These are phyloP conservation scores for Datura wrightii DNA, from an alignment of 257 asterid species.

Conservation along the genomic window DNA sequence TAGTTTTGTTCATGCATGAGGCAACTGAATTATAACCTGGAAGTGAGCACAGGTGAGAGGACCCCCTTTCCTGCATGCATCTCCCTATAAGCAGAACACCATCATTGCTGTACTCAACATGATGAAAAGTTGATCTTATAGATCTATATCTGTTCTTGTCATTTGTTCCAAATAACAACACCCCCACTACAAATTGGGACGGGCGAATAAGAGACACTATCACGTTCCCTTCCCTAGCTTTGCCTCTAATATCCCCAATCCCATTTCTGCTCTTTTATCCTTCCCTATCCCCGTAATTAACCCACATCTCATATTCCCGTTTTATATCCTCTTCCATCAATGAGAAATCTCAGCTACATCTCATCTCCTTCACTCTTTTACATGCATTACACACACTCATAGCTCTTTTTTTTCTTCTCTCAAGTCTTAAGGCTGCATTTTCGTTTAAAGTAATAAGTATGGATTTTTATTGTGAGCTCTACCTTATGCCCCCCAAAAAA, in stretches of 20 bases:
- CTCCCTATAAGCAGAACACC: neutral
- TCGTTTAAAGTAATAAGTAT: neutral
- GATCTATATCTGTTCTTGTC: neutral
- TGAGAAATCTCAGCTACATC: neutral
- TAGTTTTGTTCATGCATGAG: neutral
- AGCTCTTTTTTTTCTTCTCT: slow-evolving; percentile 1
- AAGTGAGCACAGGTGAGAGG: slow-evolving; percentile 22
- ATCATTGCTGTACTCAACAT: neutral
- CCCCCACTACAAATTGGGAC: neutral
- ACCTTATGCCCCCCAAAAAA: neutral
- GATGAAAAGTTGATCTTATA: neutral
- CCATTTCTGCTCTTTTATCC: neutral
- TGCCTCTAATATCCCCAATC: neutral
- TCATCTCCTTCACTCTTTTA: slow-evolving; percentile 15
- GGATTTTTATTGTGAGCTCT: neutral
- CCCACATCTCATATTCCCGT: neutral
- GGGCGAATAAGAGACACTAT: neutral
- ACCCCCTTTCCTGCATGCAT: slow-evolving; percentile 3
- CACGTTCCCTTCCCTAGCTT: neutral
- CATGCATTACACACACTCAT: neutral
- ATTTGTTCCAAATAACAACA: neutral
- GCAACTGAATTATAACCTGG: neutral
- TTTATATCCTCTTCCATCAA: neutral
- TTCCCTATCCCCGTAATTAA: neutral
- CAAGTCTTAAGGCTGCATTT: neutral